A percentile compares a stretch with the other conserved stretches of the same genome.
phyloP scores from a whole-genome alignment of 139 green algal genomes.

The Edaphochlamys debaryana region DNA sequence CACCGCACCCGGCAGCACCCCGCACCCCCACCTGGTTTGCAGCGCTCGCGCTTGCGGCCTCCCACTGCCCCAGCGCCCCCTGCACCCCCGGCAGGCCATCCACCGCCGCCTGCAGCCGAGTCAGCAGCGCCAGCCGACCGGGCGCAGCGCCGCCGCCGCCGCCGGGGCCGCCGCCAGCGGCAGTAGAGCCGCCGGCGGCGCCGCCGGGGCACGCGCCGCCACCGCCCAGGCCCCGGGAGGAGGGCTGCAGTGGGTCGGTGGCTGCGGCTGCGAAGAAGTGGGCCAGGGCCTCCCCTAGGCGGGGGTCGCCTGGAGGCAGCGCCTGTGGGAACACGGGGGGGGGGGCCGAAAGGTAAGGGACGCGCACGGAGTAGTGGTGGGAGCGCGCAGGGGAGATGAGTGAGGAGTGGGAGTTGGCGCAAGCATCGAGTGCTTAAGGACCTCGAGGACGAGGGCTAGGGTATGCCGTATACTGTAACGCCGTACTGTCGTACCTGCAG shows the following conservation, averaged over 20 bases:
- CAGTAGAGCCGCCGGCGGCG: neutral
- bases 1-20: no score
- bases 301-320: conserved; percentile 19
- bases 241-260: conserved; percentile 41
- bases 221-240: neutral
- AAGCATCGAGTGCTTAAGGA: no score
- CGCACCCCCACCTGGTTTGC: neutral
- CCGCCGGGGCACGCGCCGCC: no score
- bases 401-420: no score
- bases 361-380: no score
- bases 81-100: neutral
- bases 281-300: neutral
- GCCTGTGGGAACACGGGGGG: no score
- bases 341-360: no score
- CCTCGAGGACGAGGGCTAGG: no score
- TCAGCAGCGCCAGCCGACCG: conserved; percentile 1
- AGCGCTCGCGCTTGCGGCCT: neutral
- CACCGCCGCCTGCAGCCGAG: conserved; percentile 1
- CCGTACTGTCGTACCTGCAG: neutral
- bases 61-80: conserved; percentile 8
- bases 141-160: conserved; percentile 20
- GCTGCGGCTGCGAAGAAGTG: conserved; percentile 25
- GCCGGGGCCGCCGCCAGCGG: no score
- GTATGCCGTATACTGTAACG: no score
- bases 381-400: no score